Conservation (phyloP, 164 flowering plant genomes). For the Hamamelis virginiana region DNA sequence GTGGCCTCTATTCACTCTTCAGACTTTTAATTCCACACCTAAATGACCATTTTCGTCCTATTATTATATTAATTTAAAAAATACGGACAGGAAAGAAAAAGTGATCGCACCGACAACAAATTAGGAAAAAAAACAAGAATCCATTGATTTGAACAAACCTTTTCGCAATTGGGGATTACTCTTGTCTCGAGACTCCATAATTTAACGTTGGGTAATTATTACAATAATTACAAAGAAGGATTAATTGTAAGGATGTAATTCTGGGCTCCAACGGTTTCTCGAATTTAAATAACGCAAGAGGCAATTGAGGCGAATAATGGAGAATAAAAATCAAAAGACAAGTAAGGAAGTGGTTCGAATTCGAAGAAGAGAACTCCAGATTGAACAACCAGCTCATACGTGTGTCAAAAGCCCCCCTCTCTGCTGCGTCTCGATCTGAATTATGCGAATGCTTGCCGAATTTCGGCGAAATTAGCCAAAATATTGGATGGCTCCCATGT, state of each 20-base stretch:
- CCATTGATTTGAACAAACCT: constrained; percentile 18
- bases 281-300: constrained; percentile 18
- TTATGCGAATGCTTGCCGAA: neutral
- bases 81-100: too few species aligned
- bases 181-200: constrained; percentile 24
- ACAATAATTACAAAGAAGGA: neutral
- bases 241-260: neutral
- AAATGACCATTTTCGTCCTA: too few species aligned
- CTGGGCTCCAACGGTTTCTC: constrained; percentile 18
- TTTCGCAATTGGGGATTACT: constrained; percentile 26
- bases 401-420: neutral
- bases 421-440: neutral
- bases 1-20: too few species aligned
- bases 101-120: too few species aligned
- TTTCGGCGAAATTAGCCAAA: neutral
- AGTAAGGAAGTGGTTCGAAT: constrained; percentile 65
- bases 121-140: neutral
- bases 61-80: too few species aligned
- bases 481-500: too few species aligned
- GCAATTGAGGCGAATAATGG: constrained; percentile 64
- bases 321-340: constrained; percentile 59
- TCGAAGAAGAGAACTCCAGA: constrained; percentile 45
- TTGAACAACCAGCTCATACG: constrained; percentile 78
- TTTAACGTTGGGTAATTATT: neutral
- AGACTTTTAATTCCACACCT: too few species aligned